Base-by-base conservation (phyloP, 2,329 filamentous ascomycete genomes). In the Ophiostoma ulmi region DNA sequence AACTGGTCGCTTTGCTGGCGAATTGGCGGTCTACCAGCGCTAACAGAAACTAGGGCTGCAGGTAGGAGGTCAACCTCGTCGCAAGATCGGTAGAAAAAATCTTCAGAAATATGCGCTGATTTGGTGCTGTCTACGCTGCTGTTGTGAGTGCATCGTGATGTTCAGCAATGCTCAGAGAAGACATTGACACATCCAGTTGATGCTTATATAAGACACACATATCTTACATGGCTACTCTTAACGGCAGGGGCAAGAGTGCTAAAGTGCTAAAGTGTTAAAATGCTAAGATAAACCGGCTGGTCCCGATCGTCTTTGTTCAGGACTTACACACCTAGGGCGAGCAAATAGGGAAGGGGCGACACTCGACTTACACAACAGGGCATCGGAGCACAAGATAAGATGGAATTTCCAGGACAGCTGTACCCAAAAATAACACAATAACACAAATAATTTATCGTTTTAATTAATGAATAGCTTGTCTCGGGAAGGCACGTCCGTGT, bases 11-110 rank as follows among this genome's bases (percentile, higher is more conserved):
- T 63, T 63, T 63, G 58, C 58, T 63, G 58, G 58, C 26, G 58
- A 63, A 63, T 35, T 65, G 63, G 63, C 63, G 63, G 63, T 65
- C 63, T 65, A 36, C 63, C 36, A 39, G 36, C 63, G 63, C 63
- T 39, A 65, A 39, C 35, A 65, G 35, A 13, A 26, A 35, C 58
- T 63, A 63, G 11, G 26, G 13, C 26, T 63, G 26, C 58, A 63
- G 7, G 2, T 17, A 58, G 26, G 58, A 63, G n/a, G 26, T 63
- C 26, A 17, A 61, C 0, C 22, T 26, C 44, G n/a, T 58, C 52
- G 52, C 22, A 58, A 26, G 52, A 58, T 58, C 17, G 6, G 52
- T 22, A 22, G 22, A 1, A 31, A 8, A 58, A 26, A 13, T 31
- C 22, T 26, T 14, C 2, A 13, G 17, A 11, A 58, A 26, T 5